Base-by-base conservation (phyloP, 179 eudicot species). In the Silene noctiflora region DNA sequence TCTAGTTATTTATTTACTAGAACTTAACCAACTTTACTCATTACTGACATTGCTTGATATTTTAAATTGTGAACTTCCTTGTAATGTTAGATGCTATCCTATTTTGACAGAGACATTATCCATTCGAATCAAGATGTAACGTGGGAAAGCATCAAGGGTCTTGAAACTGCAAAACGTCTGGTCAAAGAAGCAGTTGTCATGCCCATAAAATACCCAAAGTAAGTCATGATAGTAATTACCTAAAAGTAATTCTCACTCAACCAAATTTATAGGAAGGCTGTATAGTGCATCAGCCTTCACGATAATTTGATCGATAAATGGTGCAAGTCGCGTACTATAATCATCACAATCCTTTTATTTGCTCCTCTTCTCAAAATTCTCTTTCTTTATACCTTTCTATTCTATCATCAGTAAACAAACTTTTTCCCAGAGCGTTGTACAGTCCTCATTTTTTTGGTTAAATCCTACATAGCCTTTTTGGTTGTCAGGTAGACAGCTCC, bases 161-260 rank as follows among this genome's bases (percentile, higher is more conserved):
- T 96, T 63, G 97, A 87, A 84, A 96, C 82, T 84, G 97, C 99
- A 72, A 96, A 96, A 81, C 91, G 89, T 42, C 89, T 96, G 76
- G 91, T 96, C 72, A 96, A 96, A 88, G 98, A 96, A 85, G 99
- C 99, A 58, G 99, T 96, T 82, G 99, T 96, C 75, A 93, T 96
- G 99, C 99, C 98, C 35, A 96, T 96, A 73, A 96, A 96, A 85
- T 96, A 96, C 86, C 98, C 98, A 70, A 93, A 89, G 99, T 91
- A 84, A 74, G 93, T 86, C 69, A 65, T 39, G 58, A 35, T 44
- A 16, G 64, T 21, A 4, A 42, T 51, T 46, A 24, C 44, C 64
- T 25, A 20, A 12, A n/a, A 44, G 59, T 62, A 22, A 48, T 31
- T 77, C 19, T 20, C 14, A 53, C 21, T 14, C 13, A 24, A n/a